phyloP scores from a whole-genome alignment of 2,329 filamentous ascomycete species.

The Arthroderma sp. region DNA sequence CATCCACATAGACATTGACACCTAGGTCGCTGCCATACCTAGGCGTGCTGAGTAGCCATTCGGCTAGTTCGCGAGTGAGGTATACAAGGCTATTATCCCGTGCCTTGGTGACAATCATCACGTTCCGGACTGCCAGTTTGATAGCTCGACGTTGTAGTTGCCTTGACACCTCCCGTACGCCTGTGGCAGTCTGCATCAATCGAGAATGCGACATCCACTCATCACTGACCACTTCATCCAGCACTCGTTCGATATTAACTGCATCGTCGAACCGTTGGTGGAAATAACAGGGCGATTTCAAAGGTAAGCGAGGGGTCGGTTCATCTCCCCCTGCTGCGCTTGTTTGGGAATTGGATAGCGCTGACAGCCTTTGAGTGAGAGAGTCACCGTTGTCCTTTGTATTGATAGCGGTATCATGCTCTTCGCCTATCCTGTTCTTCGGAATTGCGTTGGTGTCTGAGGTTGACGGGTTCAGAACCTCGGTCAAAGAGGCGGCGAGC shows the following conservation, averaged over 20 bases:
- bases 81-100: conserved; percentile 86
- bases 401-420: neutral
- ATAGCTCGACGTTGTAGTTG: conserved; percentile 87
- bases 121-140: conserved; percentile 77
- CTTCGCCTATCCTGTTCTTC: conserved; percentile 8
- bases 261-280: conserved; percentile 94
- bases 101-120: conserved; percentile 99
- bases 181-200: conserved; percentile 86
- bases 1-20: conserved; percentile 96
- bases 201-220: conserved; percentile 88
- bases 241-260: conserved; percentile 84
- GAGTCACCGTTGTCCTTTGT: neutral
- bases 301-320: conserved; percentile 43
- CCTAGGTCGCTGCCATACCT: conserved; percentile 82
- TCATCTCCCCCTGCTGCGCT: conserved; percentile 32
- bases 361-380: conserved; percentile 50
- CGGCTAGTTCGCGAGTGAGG: conserved; percentile 73
- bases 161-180: conserved; percentile 88
- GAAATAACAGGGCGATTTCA: conserved; percentile 94
- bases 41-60: conserved; percentile 79
- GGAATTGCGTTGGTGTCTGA: neutral
- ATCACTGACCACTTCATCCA: conserved; percentile 81
- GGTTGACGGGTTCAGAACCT: conserved; percentile 8
- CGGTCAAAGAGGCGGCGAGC: conserved; percentile 45
- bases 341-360: conserved; percentile 42